Conservation (phyloP, 805 yeast species). For the Teunomyces aglyptinius region DNA sequence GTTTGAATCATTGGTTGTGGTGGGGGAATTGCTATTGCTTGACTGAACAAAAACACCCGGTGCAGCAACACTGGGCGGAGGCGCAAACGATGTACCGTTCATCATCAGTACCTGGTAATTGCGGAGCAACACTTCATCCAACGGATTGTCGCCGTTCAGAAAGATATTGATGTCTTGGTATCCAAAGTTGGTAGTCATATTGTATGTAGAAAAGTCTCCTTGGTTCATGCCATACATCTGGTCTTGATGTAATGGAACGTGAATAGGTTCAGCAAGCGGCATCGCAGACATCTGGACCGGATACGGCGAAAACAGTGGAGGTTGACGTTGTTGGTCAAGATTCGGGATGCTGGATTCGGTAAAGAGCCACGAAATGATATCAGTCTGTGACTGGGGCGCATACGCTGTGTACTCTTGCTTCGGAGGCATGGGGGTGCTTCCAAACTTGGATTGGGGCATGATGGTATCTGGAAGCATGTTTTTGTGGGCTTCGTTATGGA, state of each 20-base stretch:
- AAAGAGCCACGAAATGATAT: constrained; percentile 41
- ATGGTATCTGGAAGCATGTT: neutral
- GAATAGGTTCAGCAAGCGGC: neutral
- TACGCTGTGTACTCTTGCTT: neutral
- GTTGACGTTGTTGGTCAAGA: neutral
- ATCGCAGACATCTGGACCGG: neutral
- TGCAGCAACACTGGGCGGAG: neutral
- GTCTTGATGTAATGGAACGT: neutral
- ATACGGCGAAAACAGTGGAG: neutral
- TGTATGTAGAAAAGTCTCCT: neutral
- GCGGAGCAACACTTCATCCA: constrained; percentile 33
- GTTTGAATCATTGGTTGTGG: constrained; percentile 25
- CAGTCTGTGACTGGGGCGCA: constrained; percentile 32
- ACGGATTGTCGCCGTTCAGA: constrained; percentile 35
- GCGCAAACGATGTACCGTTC: neutral
- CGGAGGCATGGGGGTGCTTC: neutral
- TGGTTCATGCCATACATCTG: constrained; percentile 4
- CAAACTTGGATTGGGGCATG: too few species aligned
- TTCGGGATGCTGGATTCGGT: constrained; percentile 17
- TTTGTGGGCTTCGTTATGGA: constrained; percentile 10
- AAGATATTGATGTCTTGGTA: constrained; percentile 40
- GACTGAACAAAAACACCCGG: constrained; percentile 10
- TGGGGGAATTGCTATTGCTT: constrained; percentile 27
- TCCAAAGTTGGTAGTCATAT: constrained; percentile 15
- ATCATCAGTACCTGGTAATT: constrained; percentile 8